Evolutionary conservation across 2,329 filamentous ascomycete genomes (phyloP), one percentile per base, ranked within the genome.

Genomic region (Fusarium pseudonygamai): DNA sequence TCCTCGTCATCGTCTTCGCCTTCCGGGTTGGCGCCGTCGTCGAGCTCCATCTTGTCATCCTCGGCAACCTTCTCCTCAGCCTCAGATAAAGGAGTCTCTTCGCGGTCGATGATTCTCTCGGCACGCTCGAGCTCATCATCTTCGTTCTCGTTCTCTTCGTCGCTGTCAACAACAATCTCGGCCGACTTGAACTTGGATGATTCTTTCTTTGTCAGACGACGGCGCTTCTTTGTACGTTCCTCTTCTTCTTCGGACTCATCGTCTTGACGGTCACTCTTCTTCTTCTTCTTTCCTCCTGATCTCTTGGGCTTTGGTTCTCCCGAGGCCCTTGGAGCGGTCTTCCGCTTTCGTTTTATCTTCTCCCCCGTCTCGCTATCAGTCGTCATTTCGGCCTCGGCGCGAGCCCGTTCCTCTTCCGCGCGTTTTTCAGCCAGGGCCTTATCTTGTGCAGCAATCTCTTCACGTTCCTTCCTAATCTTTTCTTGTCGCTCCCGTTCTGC

Each of bases 391-490:
- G 93, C 94, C 53, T 93, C 92, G 73, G 73, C 55, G 22, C 77
- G 79, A 40, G 64, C 65, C 14, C 79, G 79, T 64, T 82, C 80
- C 64, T 82, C 81, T 52, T 82, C 78, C 6, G 78, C 80, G 60
- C 81, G 92, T 86, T 90, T 87, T 76, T 92, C 91, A 30, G 94
- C 93, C 53, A 94, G 85, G 73, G 90, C 87, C 60, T 93, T 88
- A 78, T 97, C 92, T 49, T 91, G 89, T 66, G 95, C 93, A 24
- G 91, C 87, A 79, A 98, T 95, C 77, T 89, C 90, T 75, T 93
- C 91, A 67, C 96, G 91, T 81, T 98, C 95, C 79, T 94, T 93
- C n/a, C 91, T 89, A 72, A 98, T 92, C 83, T 94, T 93, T 69
- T 92, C 90, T 77, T 94, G 92, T 62, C 91, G 88, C 80, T 96